A percentile compares a stretch with the other conserved stretches of the same genome.
phyloP scores from a whole-genome alignment of 164 flowering plant genomes.

The Stephania japonica region DNA sequence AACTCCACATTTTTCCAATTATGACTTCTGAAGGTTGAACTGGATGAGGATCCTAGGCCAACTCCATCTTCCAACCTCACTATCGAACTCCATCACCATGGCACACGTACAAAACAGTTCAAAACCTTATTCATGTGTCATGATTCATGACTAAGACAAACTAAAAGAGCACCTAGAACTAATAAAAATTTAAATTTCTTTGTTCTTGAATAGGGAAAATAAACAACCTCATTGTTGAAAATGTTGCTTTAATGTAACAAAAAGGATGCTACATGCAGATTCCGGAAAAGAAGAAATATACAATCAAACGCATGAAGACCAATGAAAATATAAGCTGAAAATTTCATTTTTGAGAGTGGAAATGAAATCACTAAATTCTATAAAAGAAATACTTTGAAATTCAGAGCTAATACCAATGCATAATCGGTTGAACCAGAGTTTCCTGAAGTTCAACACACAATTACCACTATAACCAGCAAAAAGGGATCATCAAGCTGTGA shows the following conservation, averaged over 20 bases:
- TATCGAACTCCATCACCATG: too few relatives aligned
- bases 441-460: constrained; percentile 94
- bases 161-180: too few relatives aligned
- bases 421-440: constrained; percentile 79
- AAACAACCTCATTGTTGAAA: not conserved
- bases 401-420: constrained; percentile 88
- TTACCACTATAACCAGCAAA: constrained; percentile 99
- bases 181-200: too few relatives aligned
- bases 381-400: constrained; percentile 36
- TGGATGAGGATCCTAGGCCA: too few relatives aligned
- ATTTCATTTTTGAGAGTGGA: not conserved
- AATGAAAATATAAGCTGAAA: not conserved
- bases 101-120: not conserved
- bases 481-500: constrained; percentile 90
- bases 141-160: not conserved
- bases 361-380: constrained; percentile 1
- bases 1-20: too few relatives aligned
- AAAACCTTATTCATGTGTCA: not conserved
- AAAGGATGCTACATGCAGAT: not conserved
- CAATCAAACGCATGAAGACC: not conserved
- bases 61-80: too few relatives aligned
- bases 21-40: too few relatives aligned
- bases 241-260: not conserved
- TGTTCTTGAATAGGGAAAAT: not conserved
- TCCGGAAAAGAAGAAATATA: not conserved